phyloP scores from a whole-genome alignment of 2,329 filamentous ascomycete species.

The Clonostachys solani region DNA sequence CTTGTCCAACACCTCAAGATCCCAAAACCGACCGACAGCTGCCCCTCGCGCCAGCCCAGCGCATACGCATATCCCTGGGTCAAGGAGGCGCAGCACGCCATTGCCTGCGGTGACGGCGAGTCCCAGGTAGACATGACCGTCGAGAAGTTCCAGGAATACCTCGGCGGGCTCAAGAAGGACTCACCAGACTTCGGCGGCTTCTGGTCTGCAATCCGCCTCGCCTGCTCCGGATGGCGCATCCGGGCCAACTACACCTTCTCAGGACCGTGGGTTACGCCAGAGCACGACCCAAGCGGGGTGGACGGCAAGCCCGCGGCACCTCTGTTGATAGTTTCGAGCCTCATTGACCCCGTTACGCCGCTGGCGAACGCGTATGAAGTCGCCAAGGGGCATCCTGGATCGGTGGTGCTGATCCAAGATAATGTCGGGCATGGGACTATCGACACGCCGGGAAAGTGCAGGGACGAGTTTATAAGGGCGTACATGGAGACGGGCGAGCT shows the following conservation, averaged over 20 bases:
- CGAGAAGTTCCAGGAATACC: constrained; percentile 19
- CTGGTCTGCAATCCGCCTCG: constrained; percentile 29
- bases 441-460: constrained; percentile 10
- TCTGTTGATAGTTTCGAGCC: constrained; percentile 35
- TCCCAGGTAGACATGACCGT: constrained; percentile 10
- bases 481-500: constrained; percentile 14
- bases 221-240: constrained; percentile 31
- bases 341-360: constrained; percentile 41
- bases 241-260: constrained; percentile 33
- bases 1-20: neutral
- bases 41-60: neutral
- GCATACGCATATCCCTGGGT: neutral
- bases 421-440: constrained; percentile 16
- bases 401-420: constrained; percentile 20
- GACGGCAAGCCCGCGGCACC: constrained; percentile 30
- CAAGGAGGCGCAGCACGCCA: constrained; percentile 13
- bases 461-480: neutral
- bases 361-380: constrained; percentile 25
- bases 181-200: constrained; percentile 21
- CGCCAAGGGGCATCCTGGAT: constrained; percentile 15
- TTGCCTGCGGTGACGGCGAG: constrained; percentile 29
- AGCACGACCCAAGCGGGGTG: constrained; percentile 10
- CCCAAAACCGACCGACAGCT: neutral
- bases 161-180: constrained; percentile 14
- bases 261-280: constrained; percentile 23